Evolutionary conservation across 148 eudicot genomes (phyloP), one percentile per base, ranked within the genome.

Genomic region (Salicornia ramosissima): DNA sequence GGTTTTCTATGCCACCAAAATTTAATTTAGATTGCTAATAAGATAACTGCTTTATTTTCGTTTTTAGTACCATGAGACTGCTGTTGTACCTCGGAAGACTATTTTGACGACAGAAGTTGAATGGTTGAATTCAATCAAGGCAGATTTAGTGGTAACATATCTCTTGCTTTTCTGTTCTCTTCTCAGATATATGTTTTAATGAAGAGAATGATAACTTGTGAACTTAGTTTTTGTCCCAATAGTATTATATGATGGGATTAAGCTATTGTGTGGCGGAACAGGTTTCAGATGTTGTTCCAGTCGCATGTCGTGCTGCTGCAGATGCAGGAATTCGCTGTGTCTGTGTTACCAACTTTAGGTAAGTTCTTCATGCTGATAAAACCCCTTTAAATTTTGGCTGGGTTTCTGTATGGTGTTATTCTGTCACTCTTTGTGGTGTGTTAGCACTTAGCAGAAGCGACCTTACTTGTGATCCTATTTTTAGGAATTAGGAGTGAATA

Each of bases 261-360:
- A 54, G 66, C 57, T 71, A 18, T 71, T 55, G 11, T 52, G 64
- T 56, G 68, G 68, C 68, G 24, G 49, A 71, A 63, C 83, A 93
- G 97, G 92, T 89, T 71, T 94, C 99, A 62, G 99, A 94, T 90
- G 97, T 94, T 75, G 99, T 94, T 74, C 96, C 99, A 60, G 99
- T 94, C 71, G 97, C 97, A 67, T 94, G 99, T 59, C 86, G 99
- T 59, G 99, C 99, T 73, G 99, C 99, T 83, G 97, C 96, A 73
- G 91, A 94, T 86, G 99, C 99, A 69, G 99, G 99, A 69, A 87
- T 94, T 63, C 96, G 88, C 58, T 87, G 90, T 65, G 93, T 91
- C 56, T 94, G 97, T 77, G 88, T 94, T 70, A 94, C 99, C 51
- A 94, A 91, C 79, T 94, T 94, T 80, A 91, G 99, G 99, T 94